These are phyloP conservation scores for Cutaneotrichosporon mucoides DNA, from an alignment of 1,284 basidiomycete genomes.

Conservation along the genomic window DNA sequence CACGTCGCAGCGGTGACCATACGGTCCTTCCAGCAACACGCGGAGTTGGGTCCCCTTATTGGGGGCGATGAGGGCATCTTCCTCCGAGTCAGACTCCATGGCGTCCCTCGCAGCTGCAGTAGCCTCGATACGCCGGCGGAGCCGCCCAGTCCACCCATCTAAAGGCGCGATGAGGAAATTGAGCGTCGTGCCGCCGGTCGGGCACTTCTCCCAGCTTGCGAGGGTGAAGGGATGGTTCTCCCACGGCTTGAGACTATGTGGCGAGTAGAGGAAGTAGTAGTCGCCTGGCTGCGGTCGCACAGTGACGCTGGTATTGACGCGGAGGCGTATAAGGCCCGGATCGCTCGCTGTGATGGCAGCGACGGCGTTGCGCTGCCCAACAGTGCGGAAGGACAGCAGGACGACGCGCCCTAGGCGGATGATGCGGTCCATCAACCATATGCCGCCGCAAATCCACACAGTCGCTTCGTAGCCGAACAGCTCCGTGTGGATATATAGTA, in stretches of 20 bases:
- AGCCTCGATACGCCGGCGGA: conserved; percentile 6
- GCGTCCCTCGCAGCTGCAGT: not conserved
- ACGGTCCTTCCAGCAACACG: conserved; percentile 37
- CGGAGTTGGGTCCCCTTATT: not conserved
- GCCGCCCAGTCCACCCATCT: conserved; percentile 20
- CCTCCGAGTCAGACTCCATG: not conserved
- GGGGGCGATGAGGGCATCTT: not conserved
- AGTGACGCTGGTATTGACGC: conserved; percentile 18
- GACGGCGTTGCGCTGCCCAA: conserved; percentile 17
- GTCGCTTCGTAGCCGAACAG: conserved; percentile 18
- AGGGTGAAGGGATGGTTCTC: conserved; percentile 38
- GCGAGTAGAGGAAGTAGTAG: conserved; percentile 35
- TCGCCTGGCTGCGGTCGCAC: conserved; percentile 25
- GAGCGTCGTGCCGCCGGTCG: conserved; percentile 11
- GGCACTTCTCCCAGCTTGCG: conserved; percentile 18
- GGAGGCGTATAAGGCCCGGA: conserved; percentile 27
- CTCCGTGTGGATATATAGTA: conserved; percentile 28
- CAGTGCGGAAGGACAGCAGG: conserved; percentile 20
- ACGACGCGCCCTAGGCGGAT: conserved; percentile 26
- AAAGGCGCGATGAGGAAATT: conserved; percentile 28
- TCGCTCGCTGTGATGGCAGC: conserved; percentile 15
- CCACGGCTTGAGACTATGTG: conserved; percentile 24
- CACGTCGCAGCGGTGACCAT: conserved; percentile 25
- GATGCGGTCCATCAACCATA: conserved; percentile 30
- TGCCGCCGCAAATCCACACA: conserved; percentile 27